phyloP scores from a whole-genome alignment of 73 alveolate species.

The Paramecium primaurelia region DNA sequence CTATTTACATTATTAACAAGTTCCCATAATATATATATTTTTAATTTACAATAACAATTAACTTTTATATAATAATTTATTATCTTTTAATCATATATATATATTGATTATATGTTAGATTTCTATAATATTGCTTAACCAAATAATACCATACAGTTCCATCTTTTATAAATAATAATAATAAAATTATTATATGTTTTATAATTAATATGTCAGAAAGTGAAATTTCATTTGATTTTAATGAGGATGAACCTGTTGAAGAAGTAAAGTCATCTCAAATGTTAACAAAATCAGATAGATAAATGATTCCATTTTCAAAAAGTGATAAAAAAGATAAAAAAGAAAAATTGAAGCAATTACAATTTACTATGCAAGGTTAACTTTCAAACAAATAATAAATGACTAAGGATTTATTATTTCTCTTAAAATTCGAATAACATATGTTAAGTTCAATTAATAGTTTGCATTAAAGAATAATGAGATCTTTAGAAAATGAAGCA shows the following conservation, averaged over 20 bases:
- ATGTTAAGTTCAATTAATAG: not conserved
- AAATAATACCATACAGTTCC: not conserved
- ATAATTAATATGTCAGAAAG: not conserved
- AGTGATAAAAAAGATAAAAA: not conserved
- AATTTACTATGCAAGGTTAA: not conserved
- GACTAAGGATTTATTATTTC: not conserved
- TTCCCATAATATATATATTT: not conserved
- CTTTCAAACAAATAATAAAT: not conserved
- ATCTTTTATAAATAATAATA: not conserved
- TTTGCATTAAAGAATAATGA: not conserved
- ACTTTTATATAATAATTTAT: not conserved
- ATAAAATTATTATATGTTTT: not conserved
- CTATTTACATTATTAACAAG: constrained; percentile 13
- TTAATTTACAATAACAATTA: not conserved
- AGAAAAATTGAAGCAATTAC: not conserved
- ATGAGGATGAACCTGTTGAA: not conserved
- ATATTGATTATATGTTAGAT: not conserved
- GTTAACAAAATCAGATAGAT: not conserved
- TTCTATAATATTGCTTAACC: not conserved
- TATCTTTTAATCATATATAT: not conserved
- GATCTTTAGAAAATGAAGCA: not conserved
- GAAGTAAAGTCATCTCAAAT: not conserved
- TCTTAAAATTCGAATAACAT: not conserved
- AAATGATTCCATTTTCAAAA: not conserved
- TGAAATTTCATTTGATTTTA: not conserved